These are phyloP conservation scores for Smallanthus sonchifolius DNA, from an alignment of 129 eudicot species.

Conservation along the genomic window DNA sequence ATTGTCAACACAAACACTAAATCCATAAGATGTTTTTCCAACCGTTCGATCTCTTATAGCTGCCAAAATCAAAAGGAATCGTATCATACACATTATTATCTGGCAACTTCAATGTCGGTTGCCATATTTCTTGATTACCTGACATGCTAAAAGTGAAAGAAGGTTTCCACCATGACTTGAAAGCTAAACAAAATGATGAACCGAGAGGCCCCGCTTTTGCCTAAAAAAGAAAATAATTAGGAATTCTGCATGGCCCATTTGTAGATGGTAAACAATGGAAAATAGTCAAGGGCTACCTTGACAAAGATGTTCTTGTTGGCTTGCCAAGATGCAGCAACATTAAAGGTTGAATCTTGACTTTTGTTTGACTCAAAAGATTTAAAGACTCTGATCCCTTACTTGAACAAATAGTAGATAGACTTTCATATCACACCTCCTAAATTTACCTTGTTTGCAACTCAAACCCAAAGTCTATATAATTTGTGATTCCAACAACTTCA, in stretches of 20 bases:
- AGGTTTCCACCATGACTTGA: constrained; percentile 95
- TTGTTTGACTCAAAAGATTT: constrained; percentile 22
- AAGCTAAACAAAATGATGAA: constrained; percentile 72
- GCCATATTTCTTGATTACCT: constrained; percentile 36
- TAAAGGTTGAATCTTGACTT: constrained; percentile 63
- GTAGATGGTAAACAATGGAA: neutral
- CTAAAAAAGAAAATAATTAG: constrained; percentile 22
- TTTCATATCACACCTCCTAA: neutral
- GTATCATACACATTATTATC: neutral
- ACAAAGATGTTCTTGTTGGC: constrained; percentile 78
- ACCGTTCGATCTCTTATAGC: constrained; percentile 59
- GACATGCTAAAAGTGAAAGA: constrained; percentile 73
- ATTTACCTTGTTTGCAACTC: constrained; percentile 71
- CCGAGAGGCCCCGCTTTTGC: constrained; percentile 73
- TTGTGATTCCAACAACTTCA: constrained; percentile 73
- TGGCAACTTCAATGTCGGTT: neutral
- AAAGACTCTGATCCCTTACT: constrained; percentile 1
- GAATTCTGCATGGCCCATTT: neutral
- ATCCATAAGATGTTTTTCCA: constrained; percentile 60
- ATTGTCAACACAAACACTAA: constrained; percentile 61
- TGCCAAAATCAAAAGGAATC: constrained; percentile 21
- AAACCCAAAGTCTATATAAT: constrained; percentile 82
- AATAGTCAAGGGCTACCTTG: constrained; percentile 38
- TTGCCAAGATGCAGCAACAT: constrained; percentile 94
- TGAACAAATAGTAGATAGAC: neutral